phyloP scores from a whole-genome alignment of 2,329 filamentous ascomycete genomes.

The Fusarium albidum region DNA sequence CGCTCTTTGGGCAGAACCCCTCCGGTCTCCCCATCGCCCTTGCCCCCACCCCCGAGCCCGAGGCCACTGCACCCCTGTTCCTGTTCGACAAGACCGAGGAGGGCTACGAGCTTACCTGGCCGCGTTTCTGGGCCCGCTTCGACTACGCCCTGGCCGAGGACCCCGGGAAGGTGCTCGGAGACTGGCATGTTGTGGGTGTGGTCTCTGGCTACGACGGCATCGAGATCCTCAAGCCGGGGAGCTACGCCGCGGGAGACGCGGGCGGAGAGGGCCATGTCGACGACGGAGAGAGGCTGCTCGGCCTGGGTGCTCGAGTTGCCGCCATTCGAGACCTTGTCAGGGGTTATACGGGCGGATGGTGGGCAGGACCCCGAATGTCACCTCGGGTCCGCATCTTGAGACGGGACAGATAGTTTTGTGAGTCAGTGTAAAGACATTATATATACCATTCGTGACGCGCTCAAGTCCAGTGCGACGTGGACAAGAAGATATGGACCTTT shows the following conservation, averaged over 20 bases:
- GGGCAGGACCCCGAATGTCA: conserved; percentile 69
- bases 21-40: conserved; percentile 47
- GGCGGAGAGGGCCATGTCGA: conserved; percentile 18
- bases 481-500: conserved; percentile 22
- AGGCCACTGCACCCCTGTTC: conserved; percentile 39
- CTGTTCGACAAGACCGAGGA: conserved; percentile 71
- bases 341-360: conserved; percentile 65
- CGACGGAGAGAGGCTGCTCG: conserved; percentile 48
- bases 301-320: conserved; percentile 53
- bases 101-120: conserved; percentile 48
- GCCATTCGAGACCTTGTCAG: conserved; percentile 53
- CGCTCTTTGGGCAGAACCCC: conserved; percentile 67
- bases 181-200: conserved; percentile 65
- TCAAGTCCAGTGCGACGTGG: neutral
- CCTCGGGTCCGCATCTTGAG: conserved; percentile 62
- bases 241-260: conserved; percentile 9
- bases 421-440: neutral
- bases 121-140: conserved; percentile 69
- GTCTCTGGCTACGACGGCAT: conserved; percentile 67
- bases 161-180: conserved; percentile 53
- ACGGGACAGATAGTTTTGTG: conserved; percentile 16
- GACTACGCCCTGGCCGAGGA: conserved; percentile 70
- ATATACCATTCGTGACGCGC: neutral
- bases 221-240: conserved; percentile 63
- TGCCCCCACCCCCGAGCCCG: conserved; percentile 20